Base-by-base conservation (phyloP, 1,284 basidiomycete species). In the Ganoderma resinaceum region DNA sequence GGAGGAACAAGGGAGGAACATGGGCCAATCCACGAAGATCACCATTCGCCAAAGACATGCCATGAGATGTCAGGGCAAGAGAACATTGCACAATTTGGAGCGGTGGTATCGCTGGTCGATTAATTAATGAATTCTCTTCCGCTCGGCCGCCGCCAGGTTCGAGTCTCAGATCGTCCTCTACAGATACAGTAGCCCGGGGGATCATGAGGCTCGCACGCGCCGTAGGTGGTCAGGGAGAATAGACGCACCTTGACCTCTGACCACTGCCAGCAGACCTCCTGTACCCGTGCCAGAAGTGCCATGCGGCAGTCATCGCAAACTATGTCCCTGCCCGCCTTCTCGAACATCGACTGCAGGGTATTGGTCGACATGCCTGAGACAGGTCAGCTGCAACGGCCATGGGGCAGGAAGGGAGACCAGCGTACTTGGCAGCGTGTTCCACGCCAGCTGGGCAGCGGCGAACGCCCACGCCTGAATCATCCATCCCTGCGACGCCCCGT, bases 191-290 rank as follows among this genome's bases (percentile, higher is more conserved):
- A 14, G 14, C 12, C 11, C 23, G 29, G 31, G 9, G 16, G 16
- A 29, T 31, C 52, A n/a, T n/a, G n/a, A 29, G 52, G 5, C 9
- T 1, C 11, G 9, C 16, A 53, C 29, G 4, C 52, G 29, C 37
- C 5, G 0, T 12, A 6, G 14, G 29, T 12, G 14, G 20, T 26
- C 46, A 7, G 46, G 23, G 20, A 23, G n/a, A 16, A 43, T 14
- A 6, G 11, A 61, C 65, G 2, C 72, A 91, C 91, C 82, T 91
- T 93, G 55, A 93, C 88, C 37, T 87, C 81, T 20, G 91, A 89
- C 91, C 91, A 93, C 72, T 91, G 89, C 37, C 87, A 77, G 43
- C 91, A 80, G 42, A 93, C 81, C 59, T 83, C 84, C 74, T 87
- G 87, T 53, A 92, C 85, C 37, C 91, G 84, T 40, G 88, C 86